Evolutionary conservation across 176 grass and related monocot genomes (phyloP), one percentile per base, ranked within the genome.

Genomic region (Rhynchospora pubera): DNA sequence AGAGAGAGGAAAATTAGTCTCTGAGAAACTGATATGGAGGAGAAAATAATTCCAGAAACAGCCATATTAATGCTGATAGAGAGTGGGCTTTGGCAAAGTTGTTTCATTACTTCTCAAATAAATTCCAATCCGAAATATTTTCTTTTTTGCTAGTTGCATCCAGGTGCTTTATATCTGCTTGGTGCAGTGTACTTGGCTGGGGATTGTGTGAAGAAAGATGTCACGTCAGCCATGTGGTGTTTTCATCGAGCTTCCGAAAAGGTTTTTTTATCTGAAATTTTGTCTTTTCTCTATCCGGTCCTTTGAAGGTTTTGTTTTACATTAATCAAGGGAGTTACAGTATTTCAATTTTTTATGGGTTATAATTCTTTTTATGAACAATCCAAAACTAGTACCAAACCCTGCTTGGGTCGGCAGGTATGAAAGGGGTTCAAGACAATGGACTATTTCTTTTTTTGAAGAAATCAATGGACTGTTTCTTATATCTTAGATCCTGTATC

Each of bases 181-280:
- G 94, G 94, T 19, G 81, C 94, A 83, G 94, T 97, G 53, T 97
- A 97, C 87, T 84, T 97, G 75, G 82, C 92, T 70, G 92, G 94
- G 10, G 94, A 97, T 62, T 97, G 94, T 86, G 92, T 94, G 63
- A 91, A 92, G 79, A 97, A 88, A 82, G 90, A 94, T 79, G 88
- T 94, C 59, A 88, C 92, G 65, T 97, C 94, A 4, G 94, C 94
- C 13, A 88, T 94, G 83, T 94, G 94, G 94, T 94, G 92, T 84
- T 97, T 97, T 72, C 94, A 94, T 82, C 90, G 92, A 92, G 90
- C 92, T 73, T 97, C 94, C 53, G 90, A 91, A 88, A 94, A 97
- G 92, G 94, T 94, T 22, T n/a, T n/a, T 80, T 62, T 80, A 63
- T 80, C 1, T 80, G 15, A 8, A 14, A 9, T n/a, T 43, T 62